A percentile compares a stretch with the other conserved stretches of the same genome.
Evolutionary conservation across 768 basidiomycete species (phyloP).

Genomic region (Infundibulicybe gibba): DNA sequence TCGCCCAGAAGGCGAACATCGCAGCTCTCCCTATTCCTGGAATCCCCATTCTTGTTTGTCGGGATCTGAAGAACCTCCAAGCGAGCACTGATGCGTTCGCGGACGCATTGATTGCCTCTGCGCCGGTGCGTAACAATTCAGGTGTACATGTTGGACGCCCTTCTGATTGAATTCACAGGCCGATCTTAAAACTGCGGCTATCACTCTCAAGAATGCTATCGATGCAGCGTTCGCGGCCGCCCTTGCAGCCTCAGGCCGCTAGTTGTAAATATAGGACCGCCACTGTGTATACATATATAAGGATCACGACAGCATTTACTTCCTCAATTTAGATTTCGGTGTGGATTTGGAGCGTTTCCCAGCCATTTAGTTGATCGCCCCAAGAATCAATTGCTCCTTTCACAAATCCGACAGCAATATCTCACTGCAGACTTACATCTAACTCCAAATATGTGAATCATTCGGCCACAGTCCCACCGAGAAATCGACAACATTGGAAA

Average conservation of each 20-base stretch:
- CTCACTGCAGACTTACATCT: too few species aligned
- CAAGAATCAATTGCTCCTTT: too few species aligned
- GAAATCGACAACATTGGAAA: too few species aligned
- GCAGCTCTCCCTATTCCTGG: constrained; percentile 24
- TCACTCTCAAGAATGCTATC: constrained; percentile 11
- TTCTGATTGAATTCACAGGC: constrained; percentile 10
- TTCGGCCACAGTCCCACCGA: too few species aligned
- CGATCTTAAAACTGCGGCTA: constrained; percentile 13
- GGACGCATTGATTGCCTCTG: constrained; percentile 12
- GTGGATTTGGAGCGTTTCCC: too few species aligned
- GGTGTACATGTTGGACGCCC: background rate
- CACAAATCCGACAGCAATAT: too few species aligned
- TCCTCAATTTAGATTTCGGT: too few species aligned
- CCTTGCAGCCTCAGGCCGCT: constrained; percentile 11
- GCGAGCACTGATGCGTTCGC: constrained; percentile 17
- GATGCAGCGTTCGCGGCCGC: constrained; percentile 20
- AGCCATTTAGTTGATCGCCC: too few species aligned
- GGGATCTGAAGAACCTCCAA: constrained; percentile 23
- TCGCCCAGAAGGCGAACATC: constrained; percentile 21
- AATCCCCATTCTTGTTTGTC: constrained; percentile 22
- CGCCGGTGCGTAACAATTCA: constrained; percentile 14
- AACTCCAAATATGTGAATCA: too few species aligned
- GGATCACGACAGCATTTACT: too few species aligned
- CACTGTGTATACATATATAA: background rate
- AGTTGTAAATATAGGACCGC: constrained; percentile 1